Conservation (phyloP, 139 green algal genomes). For the Zygnema cylindricum region DNA sequence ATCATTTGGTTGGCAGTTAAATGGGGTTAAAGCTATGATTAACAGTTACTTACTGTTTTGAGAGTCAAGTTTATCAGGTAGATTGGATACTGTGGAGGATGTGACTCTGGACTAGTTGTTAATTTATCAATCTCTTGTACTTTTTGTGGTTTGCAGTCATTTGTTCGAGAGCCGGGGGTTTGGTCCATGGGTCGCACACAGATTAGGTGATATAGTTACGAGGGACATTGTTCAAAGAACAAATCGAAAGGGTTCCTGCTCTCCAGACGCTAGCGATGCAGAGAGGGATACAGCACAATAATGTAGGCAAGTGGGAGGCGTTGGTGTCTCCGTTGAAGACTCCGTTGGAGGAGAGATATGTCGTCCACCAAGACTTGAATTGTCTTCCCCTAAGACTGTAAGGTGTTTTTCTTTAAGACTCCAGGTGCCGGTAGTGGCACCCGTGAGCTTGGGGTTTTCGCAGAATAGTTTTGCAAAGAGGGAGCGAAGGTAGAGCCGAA, state of each 20-base stretch:
- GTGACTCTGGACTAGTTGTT: too few species aligned
- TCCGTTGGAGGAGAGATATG: not conserved
- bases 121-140: too few species aligned
- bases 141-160: not conserved
- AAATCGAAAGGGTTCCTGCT: not conserved
- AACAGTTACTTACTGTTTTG: too few species aligned
- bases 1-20: too few species aligned
- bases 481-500: too few species aligned
- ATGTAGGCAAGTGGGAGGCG: not conserved
- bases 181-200: constrained; percentile 17
- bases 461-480: not conserved
- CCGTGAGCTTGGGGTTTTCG: not conserved
- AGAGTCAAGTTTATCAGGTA: too few species aligned
- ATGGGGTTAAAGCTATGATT: too few species aligned
- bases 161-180: not conserved
- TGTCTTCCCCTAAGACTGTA: not conserved
- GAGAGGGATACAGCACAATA: not conserved
- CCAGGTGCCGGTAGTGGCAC: not conserved
- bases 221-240: not conserved
- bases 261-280: not conserved
- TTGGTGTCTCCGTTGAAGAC: not conserved
- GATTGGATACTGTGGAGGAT: too few species aligned
- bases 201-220: constrained; percentile 11
- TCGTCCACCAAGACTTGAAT: not conserved
- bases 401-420: not conserved